Conservation (phyloP, 495 filamentous ascomycete species). For the Eremomyces bilateralis region DNA sequence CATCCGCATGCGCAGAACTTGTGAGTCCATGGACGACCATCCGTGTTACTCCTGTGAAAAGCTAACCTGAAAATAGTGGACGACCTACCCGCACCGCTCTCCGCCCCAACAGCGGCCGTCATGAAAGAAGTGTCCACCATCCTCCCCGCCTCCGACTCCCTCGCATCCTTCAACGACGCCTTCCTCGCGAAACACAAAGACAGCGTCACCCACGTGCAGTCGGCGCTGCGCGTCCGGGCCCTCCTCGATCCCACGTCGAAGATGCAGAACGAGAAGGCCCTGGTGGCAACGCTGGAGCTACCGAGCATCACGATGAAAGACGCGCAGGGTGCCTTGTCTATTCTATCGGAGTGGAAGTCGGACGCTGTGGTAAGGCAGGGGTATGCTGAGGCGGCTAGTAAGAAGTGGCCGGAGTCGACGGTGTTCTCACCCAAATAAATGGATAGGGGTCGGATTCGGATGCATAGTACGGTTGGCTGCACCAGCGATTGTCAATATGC, state of each 20-base stretch:
- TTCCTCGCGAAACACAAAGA: constrained; percentile 40
- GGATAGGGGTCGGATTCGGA: too few species aligned
- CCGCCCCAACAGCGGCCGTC: constrained; percentile 38
- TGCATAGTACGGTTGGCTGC: too few species aligned
- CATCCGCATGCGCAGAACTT: constrained; percentile 40
- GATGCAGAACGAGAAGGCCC: constrained; percentile 34
- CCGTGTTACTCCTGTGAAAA: neutral
- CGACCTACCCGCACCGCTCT: constrained; percentile 27
- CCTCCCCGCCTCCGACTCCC: constrained; percentile 29
- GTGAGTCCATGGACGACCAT: constrained; percentile 12
- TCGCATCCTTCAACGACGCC: constrained; percentile 44
- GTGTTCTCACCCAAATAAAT: too few species aligned
- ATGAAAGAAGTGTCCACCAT: constrained; percentile 43
- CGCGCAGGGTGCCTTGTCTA: constrained; percentile 33
- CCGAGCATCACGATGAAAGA: constrained; percentile 34
- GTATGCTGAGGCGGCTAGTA: constrained; percentile 40
- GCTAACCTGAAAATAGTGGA: constrained; percentile 23
- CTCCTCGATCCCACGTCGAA: constrained; percentile 35
- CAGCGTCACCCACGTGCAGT: constrained; percentile 39
- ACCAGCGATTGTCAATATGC: too few species aligned
- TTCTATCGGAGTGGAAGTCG: constrained; percentile 38
- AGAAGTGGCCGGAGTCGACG: constrained; percentile 51
- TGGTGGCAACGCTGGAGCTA: constrained; percentile 33
- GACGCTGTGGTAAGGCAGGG: constrained; percentile 26
- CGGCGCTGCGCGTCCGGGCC: constrained; percentile 36